A percentile compares a stretch with the other conserved stretches of the same genome.
Conservation (phyloP, 140 eudicot species). For the Anethum foeniculum region DNA sequence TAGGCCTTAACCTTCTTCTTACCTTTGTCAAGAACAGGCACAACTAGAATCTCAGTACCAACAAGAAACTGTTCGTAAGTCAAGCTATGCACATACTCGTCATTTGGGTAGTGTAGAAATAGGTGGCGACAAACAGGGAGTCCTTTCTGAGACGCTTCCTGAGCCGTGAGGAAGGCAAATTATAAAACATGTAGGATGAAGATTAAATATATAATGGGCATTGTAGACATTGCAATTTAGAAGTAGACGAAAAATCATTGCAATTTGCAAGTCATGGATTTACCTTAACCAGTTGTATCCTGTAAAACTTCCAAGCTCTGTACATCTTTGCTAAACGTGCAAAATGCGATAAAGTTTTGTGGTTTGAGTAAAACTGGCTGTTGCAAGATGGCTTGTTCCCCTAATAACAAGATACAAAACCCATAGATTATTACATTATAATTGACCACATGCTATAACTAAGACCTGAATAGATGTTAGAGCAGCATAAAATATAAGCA, state of each 20-base stretch:
- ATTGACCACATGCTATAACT: not conserved
- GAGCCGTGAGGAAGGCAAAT: slow-evolving; percentile 11
- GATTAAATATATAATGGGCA: not conserved
- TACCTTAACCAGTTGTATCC: slow-evolving; percentile 87
- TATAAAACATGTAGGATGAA: not conserved
- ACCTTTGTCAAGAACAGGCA: slow-evolving; percentile 86
- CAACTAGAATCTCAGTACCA: slow-evolving; percentile 83
- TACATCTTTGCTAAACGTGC: slow-evolving; percentile 84
- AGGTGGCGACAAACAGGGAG: slow-evolving; percentile 92
- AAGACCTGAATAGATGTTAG: not conserved
- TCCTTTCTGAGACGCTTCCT: slow-evolving; percentile 93
- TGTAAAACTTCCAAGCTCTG: slow-evolving; percentile 95
- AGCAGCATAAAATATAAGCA: not conserved
- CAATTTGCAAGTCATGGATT: not conserved
- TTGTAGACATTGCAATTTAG: not conserved
- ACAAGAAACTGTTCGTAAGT: slow-evolving; percentile 87
- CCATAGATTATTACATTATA: not conserved
- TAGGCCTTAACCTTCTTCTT: slow-evolving; percentile 64
- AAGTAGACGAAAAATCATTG: not conserved
- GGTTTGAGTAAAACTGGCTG: slow-evolving; percentile 80
- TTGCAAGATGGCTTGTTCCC: slow-evolving; percentile 91
- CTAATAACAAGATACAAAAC: slow-evolving; percentile 24
- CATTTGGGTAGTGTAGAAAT: slow-evolving; percentile 90
- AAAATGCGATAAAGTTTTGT: slow-evolving; percentile 70
- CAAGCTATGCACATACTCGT: slow-evolving; percentile 65